Evolutionary conservation across 352 stramenopile species (phyloP), one percentile per base, ranked within the genome.

Genomic region (Globisporangium okanoganense): DNA sequence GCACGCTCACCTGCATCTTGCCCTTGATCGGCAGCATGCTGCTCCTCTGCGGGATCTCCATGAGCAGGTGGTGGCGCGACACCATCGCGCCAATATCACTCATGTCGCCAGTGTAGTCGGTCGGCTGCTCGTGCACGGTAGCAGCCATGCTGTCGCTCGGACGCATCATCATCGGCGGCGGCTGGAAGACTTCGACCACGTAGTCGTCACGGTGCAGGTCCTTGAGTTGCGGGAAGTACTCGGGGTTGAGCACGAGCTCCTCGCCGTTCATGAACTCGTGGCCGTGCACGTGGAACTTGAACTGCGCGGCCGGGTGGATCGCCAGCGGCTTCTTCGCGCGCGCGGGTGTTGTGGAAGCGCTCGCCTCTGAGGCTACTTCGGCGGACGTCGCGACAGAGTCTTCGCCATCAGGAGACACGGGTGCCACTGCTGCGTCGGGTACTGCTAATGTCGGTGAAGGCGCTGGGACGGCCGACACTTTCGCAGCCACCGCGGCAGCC

Each of bases 231-330:
- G 81, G 81, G 62, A 95, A 90, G 60, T 67, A 85, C 35, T 95
- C 85, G 4, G 79, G 80, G 50, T 95, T 95, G 24, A 95, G 65
- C 41, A 92, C 78, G 27, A 95, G 77, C 64, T 93, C 83, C 48
- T 90, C 85, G 24, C 82, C 82, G 63, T 75, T 82, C 58, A 90
- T 82, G 65, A 95, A 92, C 66, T 95, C 85, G 68, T 85, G 82
- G 40, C 84, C 74, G 65, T 92, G 85, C 52, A 93, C 83, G 59
- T 90, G 82, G 33, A 95, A 67, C 58, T 95, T 93, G 61, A 92
- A 84, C 67, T 87, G 77, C 14, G 71, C 75, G 3, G 75, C 73
- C 5, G 77, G 70, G 24, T 85, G 77, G 45, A 82, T 67, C 48
- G 56, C 66, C 48, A 73, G 69, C 67, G 78, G 76, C 56, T 84